phyloP scores from a whole-genome alignment of 106 monocot genomes.

The Cymbidium sinense region DNA sequence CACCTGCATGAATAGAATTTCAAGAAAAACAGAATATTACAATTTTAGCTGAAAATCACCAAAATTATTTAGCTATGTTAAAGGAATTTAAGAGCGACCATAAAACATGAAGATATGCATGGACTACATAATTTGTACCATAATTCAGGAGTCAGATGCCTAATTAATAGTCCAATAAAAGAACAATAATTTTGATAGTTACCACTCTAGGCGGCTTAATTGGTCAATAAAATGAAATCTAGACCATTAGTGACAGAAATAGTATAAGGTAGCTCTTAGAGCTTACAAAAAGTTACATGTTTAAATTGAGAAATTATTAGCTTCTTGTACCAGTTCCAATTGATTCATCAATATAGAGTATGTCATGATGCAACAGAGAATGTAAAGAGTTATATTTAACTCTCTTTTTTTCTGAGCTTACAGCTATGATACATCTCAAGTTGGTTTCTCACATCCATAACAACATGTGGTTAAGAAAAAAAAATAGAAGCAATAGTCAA shows the following conservation, averaged over 20 bases:
- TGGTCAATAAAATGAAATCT: background rate
- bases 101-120: background rate
- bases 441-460: background rate
- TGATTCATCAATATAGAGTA: background rate
- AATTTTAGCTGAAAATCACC: too few species aligned
- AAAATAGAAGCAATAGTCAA: background rate
- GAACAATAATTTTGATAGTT: background rate
- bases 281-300: background rate
- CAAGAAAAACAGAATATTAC: background rate
- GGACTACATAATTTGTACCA: background rate
- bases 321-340: background rate
- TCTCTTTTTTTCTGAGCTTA: background rate
- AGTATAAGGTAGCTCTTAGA: too few species aligned
- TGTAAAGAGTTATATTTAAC: background rate
- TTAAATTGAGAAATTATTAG: background rate
- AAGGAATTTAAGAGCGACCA: background rate
- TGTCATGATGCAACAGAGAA: background rate
- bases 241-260: background rate
- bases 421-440: background rate
- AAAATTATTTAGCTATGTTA: background rate
- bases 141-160: background rate
- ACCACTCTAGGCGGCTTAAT: conserved; percentile 7
- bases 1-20: conserved; percentile 48
- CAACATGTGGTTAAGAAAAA: background rate
- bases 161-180: background rate